Percentiles rank a stretch among this genome's conserved stretches.
phyloP scores from a whole-genome alignment of 768 basidiomycete genomes.

The Brasilioporus rufonigricans region DNA sequence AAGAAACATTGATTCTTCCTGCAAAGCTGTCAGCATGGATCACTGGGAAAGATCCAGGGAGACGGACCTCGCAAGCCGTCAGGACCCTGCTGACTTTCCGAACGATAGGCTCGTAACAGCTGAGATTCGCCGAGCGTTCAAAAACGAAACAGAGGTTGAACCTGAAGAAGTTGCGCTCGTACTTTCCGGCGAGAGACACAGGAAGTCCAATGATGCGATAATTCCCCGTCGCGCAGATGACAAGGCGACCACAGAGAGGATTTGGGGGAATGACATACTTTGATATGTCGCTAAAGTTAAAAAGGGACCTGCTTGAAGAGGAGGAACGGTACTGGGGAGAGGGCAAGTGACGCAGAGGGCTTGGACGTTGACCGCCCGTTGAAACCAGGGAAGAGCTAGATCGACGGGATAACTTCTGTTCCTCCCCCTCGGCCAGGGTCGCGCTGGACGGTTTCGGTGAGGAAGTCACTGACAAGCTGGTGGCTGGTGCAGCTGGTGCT shows the following conservation, averaged over 20 bases:
- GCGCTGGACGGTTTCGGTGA: conserved; percentile 36
- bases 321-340: conserved; percentile 45
- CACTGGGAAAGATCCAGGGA: conserved; percentile 2
- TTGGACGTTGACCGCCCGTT: conserved; percentile 42
- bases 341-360: conserved; percentile 41
- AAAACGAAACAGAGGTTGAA: conserved; percentile 98
- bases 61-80: conserved; percentile 79
- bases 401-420: conserved; percentile 42
- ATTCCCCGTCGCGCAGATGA: conserved; percentile 77
- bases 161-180: conserved; percentile 84
- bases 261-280: conserved; percentile 92
- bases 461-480: conserved; percentile 29
- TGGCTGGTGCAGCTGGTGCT: conserved; percentile 37
- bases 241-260: conserved; percentile 82
- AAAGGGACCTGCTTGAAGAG: conserved; percentile 57
- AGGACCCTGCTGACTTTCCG: conserved; percentile 92
- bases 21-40: conserved; percentile 5
- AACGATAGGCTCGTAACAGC: conserved; percentile 94
- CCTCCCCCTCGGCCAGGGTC: conserved; percentile 32
- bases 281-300: conserved; percentile 89
- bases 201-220: conserved; percentile 94
- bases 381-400: conserved; percentile 54
- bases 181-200: conserved; percentile 70
- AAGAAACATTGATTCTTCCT: conserved; percentile 90
- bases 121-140: conserved; percentile 84